Evolutionary conservation across 768 basidiomycete genomes (phyloP).

Genomic region (Suillus variegatus): DNA sequence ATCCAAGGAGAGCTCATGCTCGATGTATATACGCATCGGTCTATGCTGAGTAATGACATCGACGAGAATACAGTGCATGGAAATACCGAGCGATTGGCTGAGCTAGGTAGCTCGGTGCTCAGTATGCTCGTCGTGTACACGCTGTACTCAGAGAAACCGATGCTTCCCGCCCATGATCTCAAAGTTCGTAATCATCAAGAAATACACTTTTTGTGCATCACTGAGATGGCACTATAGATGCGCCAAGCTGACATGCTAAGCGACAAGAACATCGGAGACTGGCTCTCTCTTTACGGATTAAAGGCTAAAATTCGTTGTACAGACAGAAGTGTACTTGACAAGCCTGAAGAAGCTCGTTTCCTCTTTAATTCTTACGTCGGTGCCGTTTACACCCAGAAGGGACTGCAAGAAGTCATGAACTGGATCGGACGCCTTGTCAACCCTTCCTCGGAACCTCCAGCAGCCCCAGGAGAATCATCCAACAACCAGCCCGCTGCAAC

Average conservation of each 20-base stretch:
- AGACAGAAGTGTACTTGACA: slow-evolving; percentile 35
- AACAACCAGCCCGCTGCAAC: slow-evolving; percentile 10
- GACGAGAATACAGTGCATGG: slow-evolving; percentile 43
- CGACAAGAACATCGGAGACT: slow-evolving; percentile 42
- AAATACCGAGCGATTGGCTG: slow-evolving; percentile 58
- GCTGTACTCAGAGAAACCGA: slow-evolving; percentile 47
- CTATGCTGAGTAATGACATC: slow-evolving; percentile 39
- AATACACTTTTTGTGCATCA: background rate
- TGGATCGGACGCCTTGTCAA: slow-evolving; percentile 64
- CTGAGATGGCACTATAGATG: slow-evolving; percentile 18
- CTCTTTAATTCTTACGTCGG: slow-evolving; percentile 67
- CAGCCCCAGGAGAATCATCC: slow-evolving; percentile 18
- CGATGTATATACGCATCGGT: slow-evolving; percentile 56
- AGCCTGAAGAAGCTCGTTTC: slow-evolving; percentile 46
- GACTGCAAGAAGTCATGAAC: slow-evolving; percentile 45
- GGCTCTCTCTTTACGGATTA: slow-evolving; percentile 55
- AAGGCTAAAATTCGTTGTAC: slow-evolving; percentile 54
- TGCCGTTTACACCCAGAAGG: slow-evolving; percentile 62
- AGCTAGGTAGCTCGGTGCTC: slow-evolving; percentile 55
- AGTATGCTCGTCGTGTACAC: slow-evolving; percentile 53
- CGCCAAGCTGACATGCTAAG: slow-evolving; percentile 34
- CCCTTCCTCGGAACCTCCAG: slow-evolving; percentile 38
- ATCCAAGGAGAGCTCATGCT: slow-evolving; percentile 60
- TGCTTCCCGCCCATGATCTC: slow-evolving; percentile 43
- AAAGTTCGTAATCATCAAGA: slow-evolving; percentile 34